Conservation (phyloP, 495 filamentous ascomycete species). For the Trichocladium uniseriatum region DNA sequence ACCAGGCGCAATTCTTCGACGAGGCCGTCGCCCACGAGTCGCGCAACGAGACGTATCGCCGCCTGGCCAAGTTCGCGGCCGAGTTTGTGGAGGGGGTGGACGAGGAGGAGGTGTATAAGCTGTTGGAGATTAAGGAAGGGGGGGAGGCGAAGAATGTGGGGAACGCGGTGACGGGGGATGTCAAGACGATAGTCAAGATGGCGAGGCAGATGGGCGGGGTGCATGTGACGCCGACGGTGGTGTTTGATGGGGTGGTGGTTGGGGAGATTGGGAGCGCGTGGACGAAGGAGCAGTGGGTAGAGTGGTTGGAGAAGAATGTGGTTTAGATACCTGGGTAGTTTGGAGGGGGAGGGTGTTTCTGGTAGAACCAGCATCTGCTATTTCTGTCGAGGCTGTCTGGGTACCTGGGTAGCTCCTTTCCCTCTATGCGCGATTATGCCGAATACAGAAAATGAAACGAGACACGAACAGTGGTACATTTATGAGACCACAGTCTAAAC, state of each 20-base stretch:
- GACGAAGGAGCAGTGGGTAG: slow-evolving; percentile 68
- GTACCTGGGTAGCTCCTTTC: background rate
- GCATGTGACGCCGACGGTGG: slow-evolving; percentile 82
- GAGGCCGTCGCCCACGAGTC: slow-evolving; percentile 70
- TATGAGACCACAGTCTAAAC: slow-evolving; percentile 5
- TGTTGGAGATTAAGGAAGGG: slow-evolving; percentile 57
- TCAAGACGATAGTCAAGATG: slow-evolving; percentile 77
- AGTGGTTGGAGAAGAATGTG: slow-evolving; percentile 75
- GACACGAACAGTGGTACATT: too few relatives aligned
- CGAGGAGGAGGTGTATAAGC: slow-evolving; percentile 50
- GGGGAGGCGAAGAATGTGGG: slow-evolving; percentile 62
- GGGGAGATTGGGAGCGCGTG: slow-evolving; percentile 69
- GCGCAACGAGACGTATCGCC: slow-evolving; percentile 74
- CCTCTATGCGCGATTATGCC: slow-evolving; percentile 6
- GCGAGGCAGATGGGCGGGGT: slow-evolving; percentile 68
- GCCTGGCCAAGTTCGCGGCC: slow-evolving; percentile 57
- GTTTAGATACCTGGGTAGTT: slow-evolving; percentile 30
- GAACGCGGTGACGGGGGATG: slow-evolving; percentile 74
- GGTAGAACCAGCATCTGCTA: background rate
- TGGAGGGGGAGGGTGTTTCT: background rate
- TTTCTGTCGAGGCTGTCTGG: too few relatives aligned
- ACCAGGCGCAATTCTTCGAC: slow-evolving; percentile 70
- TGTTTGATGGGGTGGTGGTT: slow-evolving; percentile 80
- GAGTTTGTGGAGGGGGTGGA: slow-evolving; percentile 41
- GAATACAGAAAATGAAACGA: background rate